Conservation (phyloP, 306 rosid genomes). For the Prunus dulcis region DNA sequence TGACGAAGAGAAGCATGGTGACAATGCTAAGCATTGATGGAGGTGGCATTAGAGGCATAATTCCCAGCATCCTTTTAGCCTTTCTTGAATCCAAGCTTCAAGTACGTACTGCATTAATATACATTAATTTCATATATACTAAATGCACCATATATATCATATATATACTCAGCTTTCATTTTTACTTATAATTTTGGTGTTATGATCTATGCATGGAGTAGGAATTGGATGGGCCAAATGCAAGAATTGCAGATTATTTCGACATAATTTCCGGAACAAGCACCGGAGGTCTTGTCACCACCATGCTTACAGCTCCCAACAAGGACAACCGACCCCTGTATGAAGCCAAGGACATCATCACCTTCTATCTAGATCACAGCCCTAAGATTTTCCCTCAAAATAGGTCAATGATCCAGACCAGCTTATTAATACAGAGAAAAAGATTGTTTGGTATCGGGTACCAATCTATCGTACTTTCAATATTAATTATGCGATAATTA, state of each 20-base stretch:
- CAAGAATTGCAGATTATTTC: constrained; percentile 38
- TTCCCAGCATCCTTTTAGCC: constrained; percentile 27
- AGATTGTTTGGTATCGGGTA: neutral
- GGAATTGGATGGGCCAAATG: constrained; percentile 36
- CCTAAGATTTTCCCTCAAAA: constrained; percentile 27
- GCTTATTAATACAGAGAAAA: neutral
- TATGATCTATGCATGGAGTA: neutral
- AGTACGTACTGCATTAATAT: neutral
- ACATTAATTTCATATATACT: too few relatives aligned
- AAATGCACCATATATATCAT: neutral
- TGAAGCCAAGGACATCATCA: constrained; percentile 24
- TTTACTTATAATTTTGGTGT: too few relatives aligned
- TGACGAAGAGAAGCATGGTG: constrained; percentile 15
- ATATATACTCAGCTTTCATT: neutral
- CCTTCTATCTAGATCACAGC: constrained; percentile 17
- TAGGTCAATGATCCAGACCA: neutral
- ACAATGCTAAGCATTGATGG: constrained; percentile 42
- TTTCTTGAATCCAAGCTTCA: constrained; percentile 43
- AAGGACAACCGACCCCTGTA: constrained; percentile 26
- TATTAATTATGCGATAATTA: too few relatives aligned
- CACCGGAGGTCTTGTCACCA: constrained; percentile 36
- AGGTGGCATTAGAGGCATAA: constrained; percentile 41
- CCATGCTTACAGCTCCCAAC: constrained; percentile 41
- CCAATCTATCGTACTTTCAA: neutral
- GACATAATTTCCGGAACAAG: constrained; percentile 45